Base-by-base conservation (phyloP, 2,329 filamentous ascomycete species). In the Ophiostoma novo-ulmi region DNA sequence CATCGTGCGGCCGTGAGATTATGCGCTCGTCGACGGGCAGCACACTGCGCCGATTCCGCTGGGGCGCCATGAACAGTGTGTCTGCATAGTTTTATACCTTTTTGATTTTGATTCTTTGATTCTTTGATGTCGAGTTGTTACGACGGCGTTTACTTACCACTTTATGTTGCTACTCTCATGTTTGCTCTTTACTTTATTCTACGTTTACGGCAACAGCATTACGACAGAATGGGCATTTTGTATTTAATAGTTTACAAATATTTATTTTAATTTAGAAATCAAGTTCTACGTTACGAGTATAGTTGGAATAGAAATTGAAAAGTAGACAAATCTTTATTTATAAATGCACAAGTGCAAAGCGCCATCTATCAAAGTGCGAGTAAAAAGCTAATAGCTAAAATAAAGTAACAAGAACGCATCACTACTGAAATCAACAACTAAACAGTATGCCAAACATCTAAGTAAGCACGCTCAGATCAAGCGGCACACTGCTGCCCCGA, bases 401-500 rank as follows among this genome's bases (percentile, higher is more conserved):
- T 20, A 17, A 44, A 41, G 44, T 13, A 36, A 64, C 6, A 41
- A 44, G 13, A 67, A 67, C 22, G 48, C 7, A 39, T 13, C 38
- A 39, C 38, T 52, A 68, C 48, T 52, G 26, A 52, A 26, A 3
- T 41, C 35, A 39, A 26, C 14, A 35, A 48, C 11, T 35, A 11
- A 70, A 35, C 26, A 70, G 20, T 4, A 1, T 22, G 1, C 20
- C 41, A 35, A 41, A 17, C 13, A 26, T 22, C 39, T 67, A 72
- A 20, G 55, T 44, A 13, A 74, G 67, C 41, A 69, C 83, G 74
- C 83, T 87, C 77, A 99, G 80, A 82, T 98, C 92, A 75, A 98
- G 82, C 39, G 95, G 95, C 75, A 98, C 94, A 82, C 92, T 97
- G 81, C 93, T 97, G 41, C 93, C 94, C 77, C 94, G 87, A 10